A percentile compares a stretch with the other conserved stretches of the same genome.
These are phyloP conservation scores for Cryptococcus sp. DNA, from an alignment of 1,284 basidiomycete genomes.

Conservation along the genomic window DNA sequence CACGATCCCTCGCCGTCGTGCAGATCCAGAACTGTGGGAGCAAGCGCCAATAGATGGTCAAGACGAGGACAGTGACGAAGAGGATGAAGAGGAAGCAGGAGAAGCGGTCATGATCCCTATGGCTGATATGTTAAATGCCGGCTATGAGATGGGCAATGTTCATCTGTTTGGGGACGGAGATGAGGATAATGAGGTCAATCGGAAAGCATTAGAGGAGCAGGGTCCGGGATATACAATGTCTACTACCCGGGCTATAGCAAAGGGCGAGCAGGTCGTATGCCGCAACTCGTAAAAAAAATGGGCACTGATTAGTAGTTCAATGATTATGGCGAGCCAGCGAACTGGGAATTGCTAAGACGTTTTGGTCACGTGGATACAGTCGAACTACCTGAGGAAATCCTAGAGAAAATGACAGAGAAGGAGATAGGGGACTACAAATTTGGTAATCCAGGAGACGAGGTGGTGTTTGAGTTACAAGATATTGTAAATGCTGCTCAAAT, in stretches of 20 bases:
- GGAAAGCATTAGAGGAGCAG: conserved; percentile 3
- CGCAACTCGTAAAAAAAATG: neutral
- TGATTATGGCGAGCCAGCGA: conserved; percentile 92
- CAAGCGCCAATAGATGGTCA: neutral
- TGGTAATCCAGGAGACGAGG: conserved; percentile 82
- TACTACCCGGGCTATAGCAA: conserved; percentile 52
- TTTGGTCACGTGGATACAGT: conserved; percentile 90
- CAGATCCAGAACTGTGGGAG: conserved; percentile 2
- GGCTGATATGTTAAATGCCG: conserved; percentile 91
- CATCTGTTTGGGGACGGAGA: conserved; percentile 28
- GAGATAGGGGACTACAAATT: conserved; percentile 29
- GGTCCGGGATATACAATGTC: conserved; percentile 10
- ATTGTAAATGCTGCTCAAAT: conserved; percentile 56
- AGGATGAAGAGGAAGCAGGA: conserved; percentile 60
- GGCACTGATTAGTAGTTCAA: conserved; percentile 64
- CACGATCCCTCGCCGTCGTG: conserved; percentile 30
- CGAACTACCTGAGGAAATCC: conserved; percentile 50
- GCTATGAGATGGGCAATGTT: conserved; percentile 76
- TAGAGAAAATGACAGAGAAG: conserved; percentile 12
- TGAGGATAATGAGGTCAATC: conserved; percentile 7
- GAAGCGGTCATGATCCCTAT: conserved; percentile 93
- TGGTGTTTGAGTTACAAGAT: conserved; percentile 77
- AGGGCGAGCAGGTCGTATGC: conserved; percentile 82
- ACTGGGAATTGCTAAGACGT: conserved; percentile 86
- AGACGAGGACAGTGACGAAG: conserved; percentile 53